These are phyloP conservation scores for Eutrema heterophyllum DNA, from an alignment of 345 rosid species.

Conservation along the genomic window DNA sequence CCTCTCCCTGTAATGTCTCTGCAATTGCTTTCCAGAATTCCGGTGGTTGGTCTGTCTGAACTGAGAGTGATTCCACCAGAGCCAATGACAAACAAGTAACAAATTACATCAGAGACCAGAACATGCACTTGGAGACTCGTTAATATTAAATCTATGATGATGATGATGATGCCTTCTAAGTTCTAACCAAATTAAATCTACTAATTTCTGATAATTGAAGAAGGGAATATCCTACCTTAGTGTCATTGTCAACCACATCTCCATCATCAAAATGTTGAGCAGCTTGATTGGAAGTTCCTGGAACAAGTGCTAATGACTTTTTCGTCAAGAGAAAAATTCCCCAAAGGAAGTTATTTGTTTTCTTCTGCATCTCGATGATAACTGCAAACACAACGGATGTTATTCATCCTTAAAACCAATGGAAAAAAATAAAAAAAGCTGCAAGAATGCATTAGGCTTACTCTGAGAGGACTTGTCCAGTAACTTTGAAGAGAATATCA, in stretches of 20 bases:
- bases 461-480: conserved; percentile 44
- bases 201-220: not conserved
- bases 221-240: conserved; percentile 9
- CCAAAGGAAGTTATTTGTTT: conserved; percentile 25
- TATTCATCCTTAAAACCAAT: not conserved
- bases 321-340: conserved; percentile 19
- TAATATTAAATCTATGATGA: not conserved
- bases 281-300: conserved; percentile 17
- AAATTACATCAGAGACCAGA: conserved; percentile 1
- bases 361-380: conserved; percentile 29
- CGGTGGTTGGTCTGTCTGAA: not conserved
- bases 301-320: conserved; percentile 17
- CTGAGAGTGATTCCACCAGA: conserved; percentile 7
- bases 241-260: conserved; percentile 1
- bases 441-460: conserved; percentile 28
- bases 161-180: not conserved
- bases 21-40: conserved; percentile 5
- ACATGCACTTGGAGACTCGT: not conserved
- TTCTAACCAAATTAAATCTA: not conserved
- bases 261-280: conserved; percentile 15
- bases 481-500: conserved; percentile 62
- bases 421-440: not conserved
- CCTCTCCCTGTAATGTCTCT: not conserved
- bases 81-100: not conserved
- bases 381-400: not conserved